phyloP scores from a whole-genome alignment of 2,329 filamentous ascomycete genomes.

The Cercospora canescens region DNA sequence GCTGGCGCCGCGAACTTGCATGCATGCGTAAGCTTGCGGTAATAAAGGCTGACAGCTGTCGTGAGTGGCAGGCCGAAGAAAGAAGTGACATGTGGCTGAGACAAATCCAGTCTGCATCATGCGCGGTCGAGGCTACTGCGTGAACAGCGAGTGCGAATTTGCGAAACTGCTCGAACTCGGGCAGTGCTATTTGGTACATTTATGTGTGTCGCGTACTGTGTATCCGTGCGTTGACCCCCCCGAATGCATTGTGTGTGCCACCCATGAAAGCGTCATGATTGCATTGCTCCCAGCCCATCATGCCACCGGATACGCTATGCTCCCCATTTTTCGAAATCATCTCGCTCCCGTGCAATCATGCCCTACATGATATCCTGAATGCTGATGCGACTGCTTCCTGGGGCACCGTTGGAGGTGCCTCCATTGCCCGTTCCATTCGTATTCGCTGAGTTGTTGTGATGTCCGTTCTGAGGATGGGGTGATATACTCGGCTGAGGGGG shows the following conservation, averaged over 20 bases:
- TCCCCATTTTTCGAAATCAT: neutral
- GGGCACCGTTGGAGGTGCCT: conserved; percentile 11
- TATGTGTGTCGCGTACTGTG: neutral
- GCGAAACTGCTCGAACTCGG: neutral
- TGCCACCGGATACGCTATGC: neutral
- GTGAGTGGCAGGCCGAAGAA: neutral
- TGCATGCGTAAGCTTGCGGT: neutral
- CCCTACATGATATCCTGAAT: conserved; percentile 40
- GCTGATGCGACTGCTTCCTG: conserved; percentile 35
- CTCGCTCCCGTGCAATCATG: neutral
- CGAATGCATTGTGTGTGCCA: neutral
- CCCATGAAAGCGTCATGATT: neutral
- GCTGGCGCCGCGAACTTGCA: neutral
- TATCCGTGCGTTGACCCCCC: neutral
- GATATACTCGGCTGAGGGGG: conserved; percentile 19
- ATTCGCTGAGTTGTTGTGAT: conserved; percentile 2
- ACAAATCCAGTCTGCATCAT: neutral
- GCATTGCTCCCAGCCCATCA: neutral
- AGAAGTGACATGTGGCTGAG: neutral
- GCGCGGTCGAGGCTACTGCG: too few relatives aligned
- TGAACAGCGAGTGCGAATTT: too few relatives aligned
- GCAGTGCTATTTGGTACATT: neutral
- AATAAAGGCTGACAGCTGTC: neutral
- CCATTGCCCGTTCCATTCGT: conserved; percentile 12
- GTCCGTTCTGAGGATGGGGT: conserved; percentile 18